These are phyloP conservation scores for Colletotrichum destructivum DNA, from an alignment of 2,329 filamentous ascomycete species.

Conservation along the genomic window DNA sequence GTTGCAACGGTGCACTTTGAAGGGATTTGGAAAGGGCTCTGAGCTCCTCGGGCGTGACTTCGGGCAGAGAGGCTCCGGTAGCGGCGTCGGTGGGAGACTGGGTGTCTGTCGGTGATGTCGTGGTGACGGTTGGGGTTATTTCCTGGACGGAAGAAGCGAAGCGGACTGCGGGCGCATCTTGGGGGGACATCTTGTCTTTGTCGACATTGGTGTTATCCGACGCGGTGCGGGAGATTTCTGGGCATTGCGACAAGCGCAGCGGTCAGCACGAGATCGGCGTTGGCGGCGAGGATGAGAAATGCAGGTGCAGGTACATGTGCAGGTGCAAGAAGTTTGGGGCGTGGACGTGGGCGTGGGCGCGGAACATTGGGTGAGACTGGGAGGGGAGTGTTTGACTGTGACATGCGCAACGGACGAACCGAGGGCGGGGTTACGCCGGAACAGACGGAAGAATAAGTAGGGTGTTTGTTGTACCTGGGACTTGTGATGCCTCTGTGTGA, in stretches of 20 bases:
- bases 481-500: conserved; percentile 20
- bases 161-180: conserved; percentile 70
- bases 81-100: conserved; percentile 44
- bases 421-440: conserved; percentile 42
- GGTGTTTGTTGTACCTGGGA: conserved; percentile 38
- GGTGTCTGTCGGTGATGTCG: conserved; percentile 48
- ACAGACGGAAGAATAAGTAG: conserved; percentile 39
- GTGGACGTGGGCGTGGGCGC: conserved; percentile 1
- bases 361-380: conserved; percentile 13
- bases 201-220: conserved; percentile 31
- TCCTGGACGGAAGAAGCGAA: conserved; percentile 81
- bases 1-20: conserved; percentile 83
- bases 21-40: conserved; percentile 80
- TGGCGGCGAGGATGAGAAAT: background rate
- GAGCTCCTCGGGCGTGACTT: conserved; percentile 74
- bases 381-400: conserved; percentile 34
- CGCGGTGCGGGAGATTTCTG: conserved; percentile 34
- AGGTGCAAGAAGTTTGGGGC: background rate
- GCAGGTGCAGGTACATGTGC: background rate
- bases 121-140: conserved; percentile 68
- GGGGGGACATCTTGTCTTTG: conserved; percentile 46
- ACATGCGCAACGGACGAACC: conserved; percentile 42
- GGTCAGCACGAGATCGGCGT: conserved; percentile 35
- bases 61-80: conserved; percentile 53
- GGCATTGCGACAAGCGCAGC: conserved; percentile 40